phyloP scores from a whole-genome alignment of 352 stramenopile species.

The Globisporangium okanoganense region DNA sequence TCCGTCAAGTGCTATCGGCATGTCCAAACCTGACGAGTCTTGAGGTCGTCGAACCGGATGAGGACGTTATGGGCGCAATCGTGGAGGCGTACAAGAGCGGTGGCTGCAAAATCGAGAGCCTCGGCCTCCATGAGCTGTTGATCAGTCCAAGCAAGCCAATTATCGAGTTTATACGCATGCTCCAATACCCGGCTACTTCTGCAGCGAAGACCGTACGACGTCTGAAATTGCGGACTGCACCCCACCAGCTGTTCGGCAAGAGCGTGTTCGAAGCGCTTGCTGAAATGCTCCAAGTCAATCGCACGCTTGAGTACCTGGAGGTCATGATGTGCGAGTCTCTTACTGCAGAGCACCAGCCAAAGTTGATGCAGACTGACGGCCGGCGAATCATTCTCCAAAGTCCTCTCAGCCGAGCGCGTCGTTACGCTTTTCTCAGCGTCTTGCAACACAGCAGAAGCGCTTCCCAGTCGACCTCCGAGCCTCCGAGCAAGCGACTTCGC shows the following conservation, averaged over 20 bases:
- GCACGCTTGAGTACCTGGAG: not conserved
- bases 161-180: not conserved
- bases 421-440: not conserved
- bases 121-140: not conserved
- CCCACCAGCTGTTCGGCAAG: not conserved
- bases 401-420: not conserved
- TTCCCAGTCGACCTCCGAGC: not conserved
- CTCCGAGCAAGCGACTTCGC: not conserved
- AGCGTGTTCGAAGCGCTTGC: not conserved
- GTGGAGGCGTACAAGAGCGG: not conserved
- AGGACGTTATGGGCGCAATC: not conserved
- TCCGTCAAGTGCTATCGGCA: not conserved
- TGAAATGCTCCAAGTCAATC: constrained; percentile 2
- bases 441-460: not conserved
- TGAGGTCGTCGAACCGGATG: not conserved
- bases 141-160: too few relatives aligned
- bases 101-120: not conserved
- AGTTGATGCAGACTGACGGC: not conserved
- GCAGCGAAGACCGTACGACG: not conserved
- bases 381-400: not conserved
- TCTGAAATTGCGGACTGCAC: not conserved
- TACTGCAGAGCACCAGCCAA: not conserved
- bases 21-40: not conserved
- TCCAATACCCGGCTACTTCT: not conserved
- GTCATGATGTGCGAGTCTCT: not conserved